These are phyloP conservation scores for Fusarium keratoplasticum DNA, from an alignment of 2,329 filamentous ascomycete genomes.

Conservation along the genomic window DNA sequence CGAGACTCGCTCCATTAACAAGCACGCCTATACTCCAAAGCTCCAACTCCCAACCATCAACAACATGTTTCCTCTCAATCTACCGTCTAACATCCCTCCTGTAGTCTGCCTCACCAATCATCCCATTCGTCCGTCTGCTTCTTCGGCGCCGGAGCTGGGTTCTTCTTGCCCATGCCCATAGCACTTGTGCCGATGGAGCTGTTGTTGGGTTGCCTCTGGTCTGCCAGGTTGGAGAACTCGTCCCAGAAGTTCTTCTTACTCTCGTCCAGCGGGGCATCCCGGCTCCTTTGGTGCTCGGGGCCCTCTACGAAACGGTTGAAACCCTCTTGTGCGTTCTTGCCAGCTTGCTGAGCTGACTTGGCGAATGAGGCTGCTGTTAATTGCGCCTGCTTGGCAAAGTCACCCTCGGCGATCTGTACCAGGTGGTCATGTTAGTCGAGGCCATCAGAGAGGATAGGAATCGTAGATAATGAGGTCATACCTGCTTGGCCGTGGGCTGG, in stretches of 20 bases:
- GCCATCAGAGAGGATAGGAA: conserved; percentile 2
- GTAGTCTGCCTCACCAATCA: conserved; percentile 61
- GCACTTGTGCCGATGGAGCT: conserved; percentile 70
- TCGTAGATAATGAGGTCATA: conserved; percentile 51
- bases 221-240: conserved; percentile 79
- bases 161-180: conserved; percentile 65
- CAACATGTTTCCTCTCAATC: conserved; percentile 15
- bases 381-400: conserved; percentile 77
- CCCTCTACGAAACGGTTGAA: conserved; percentile 92
- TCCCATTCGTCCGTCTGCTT: conserved; percentile 72
- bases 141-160: conserved; percentile 47
- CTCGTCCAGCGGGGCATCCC: conserved; percentile 63
- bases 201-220: conserved; percentile 60
- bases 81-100: conserved; percentile 8
- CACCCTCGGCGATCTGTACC: conserved; percentile 79
- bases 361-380: conserved; percentile 74
- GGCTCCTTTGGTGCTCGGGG: conserved; percentile 54
- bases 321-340: conserved; percentile 79
- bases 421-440: conserved; percentile 38
- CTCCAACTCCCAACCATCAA: conserved; percentile 40
- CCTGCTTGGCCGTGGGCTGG: conserved; percentile 90
- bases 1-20: conserved; percentile 33
- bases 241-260: conserved; percentile 92
- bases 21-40: conserved; percentile 46
- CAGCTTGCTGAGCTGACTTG: conserved; percentile 74